A percentile compares a stretch with the other conserved stretches of the same genome.
phyloP scores from a whole-genome alignment of 768 basidiomycete species.

The Leccinum barrowsii region DNA sequence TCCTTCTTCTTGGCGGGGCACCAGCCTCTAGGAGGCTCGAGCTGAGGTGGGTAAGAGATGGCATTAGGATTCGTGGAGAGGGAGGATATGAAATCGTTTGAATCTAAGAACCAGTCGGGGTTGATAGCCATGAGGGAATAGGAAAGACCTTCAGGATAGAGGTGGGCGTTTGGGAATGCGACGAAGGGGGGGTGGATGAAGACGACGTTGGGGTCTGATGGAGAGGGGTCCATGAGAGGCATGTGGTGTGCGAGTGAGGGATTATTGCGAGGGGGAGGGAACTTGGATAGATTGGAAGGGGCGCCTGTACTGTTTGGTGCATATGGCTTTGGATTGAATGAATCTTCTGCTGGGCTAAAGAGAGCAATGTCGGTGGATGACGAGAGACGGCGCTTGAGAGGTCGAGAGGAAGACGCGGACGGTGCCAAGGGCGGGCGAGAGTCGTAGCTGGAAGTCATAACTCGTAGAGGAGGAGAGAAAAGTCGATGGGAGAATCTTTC shows the following conservation, averaged over 20 bases:
- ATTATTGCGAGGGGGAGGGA: conserved; percentile 29
- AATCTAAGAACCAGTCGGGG: conserved; percentile 75
- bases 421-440: conserved; percentile 12
- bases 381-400: conserved; percentile 48
- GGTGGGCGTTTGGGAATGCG: conserved; percentile 58
- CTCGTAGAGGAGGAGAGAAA: conserved; percentile 14
- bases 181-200: conserved; percentile 77
- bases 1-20: conserved; percentile 84
- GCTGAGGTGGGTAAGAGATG: conserved; percentile 69
- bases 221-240: conserved; percentile 63
- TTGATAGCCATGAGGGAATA: conserved; percentile 73
- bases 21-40: conserved; percentile 85
- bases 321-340: conserved; percentile 67
- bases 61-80: conserved; percentile 45
- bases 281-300: conserved; percentile 19
- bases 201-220: conserved; percentile 58
- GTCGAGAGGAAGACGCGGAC: conserved; percentile 27
- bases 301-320: conserved; percentile 35
- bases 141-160: conserved; percentile 62
- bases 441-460: not conserved
- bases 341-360: conserved; percentile 59
- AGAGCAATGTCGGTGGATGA: conserved; percentile 51
- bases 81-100: conserved; percentile 56
- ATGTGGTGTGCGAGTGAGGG: conserved; percentile 41
- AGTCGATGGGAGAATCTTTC: conserved; percentile 13